Base-by-base conservation (phyloP, 1,284 basidiomycete genomes). In the Kalmanozyma brasiliensis region DNA sequence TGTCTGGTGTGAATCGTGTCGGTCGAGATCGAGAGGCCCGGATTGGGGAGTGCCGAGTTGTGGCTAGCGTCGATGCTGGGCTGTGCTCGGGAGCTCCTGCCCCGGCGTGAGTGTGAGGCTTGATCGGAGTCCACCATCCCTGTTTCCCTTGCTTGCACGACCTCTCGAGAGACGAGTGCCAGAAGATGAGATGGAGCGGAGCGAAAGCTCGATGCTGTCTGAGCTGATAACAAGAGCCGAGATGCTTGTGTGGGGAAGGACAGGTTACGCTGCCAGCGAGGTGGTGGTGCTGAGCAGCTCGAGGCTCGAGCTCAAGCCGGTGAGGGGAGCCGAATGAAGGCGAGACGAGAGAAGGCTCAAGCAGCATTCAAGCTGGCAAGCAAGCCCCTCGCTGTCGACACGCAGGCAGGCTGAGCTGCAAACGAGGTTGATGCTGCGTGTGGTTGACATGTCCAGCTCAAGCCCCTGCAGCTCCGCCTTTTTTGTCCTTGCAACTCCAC, bases 21-120 rank as follows among this genome's bases (percentile, higher is more conserved):
- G 16, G 58, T 67, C 5, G 52, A 58, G 49, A 67, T 60, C 17
- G 58, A 44, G 32, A 67, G 64, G n/a, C 58, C 49, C 14, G 64
- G 41, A 10, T 57, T 49, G 33, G 24, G 41, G 2, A 24, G 17
- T 16, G 29, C n/a, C 14, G 14, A 10, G 5, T 29, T 2, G 26
- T 30, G 26, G 20, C 36, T 13, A n/a, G 33, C 36, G 22, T 38
- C 34, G 32, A 14, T 29, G 26, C 26, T 13, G 16, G 35, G 14
- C 35, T 26, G 49, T 14, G 23, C 13, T 16, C 42, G 23, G 3
- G 49, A 32, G 11, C 14, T 32, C 38, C 3, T 24, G 48, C 42
- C 22, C 9, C 32, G 20, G 23, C 26, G 9, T 47, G 42, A 5
- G 32, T 46, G 56, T 42, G 37, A 5, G 26, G 22, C 3, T 1